These are phyloP conservation scores for Cryptococcus sp. DNA, from an alignment of 1,284 basidiomycete genomes.

Conservation along the genomic window DNA sequence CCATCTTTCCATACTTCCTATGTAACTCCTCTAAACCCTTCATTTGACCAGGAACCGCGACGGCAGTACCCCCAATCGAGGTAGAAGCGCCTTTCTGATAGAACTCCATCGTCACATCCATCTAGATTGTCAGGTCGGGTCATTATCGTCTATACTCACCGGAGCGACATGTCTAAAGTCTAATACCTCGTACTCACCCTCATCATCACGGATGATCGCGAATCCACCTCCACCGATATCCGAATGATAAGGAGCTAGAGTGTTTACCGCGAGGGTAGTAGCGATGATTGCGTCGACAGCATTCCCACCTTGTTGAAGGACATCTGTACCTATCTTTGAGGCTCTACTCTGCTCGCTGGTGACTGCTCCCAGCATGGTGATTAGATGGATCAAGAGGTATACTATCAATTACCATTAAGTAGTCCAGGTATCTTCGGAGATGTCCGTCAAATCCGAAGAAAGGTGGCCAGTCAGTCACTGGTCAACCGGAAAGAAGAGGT, in stretches of 20 bases:
- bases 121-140: neutral
- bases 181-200: constrained; percentile 12
- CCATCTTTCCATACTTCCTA: constrained; percentile 14
- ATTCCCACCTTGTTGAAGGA: constrained; percentile 21
- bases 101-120: constrained; percentile 11
- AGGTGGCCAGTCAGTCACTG: no score
- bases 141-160: constrained; percentile 5
- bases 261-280: constrained; percentile 49
- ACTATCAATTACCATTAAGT: no score
- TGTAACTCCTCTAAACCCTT: constrained; percentile 23
- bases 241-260: constrained; percentile 53
- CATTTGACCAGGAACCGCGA: constrained; percentile 31
- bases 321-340: constrained; percentile 17
- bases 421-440: no score
- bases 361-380: constrained; percentile 12
- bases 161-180: constrained; percentile 29
- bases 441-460: no score
- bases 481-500: no score
- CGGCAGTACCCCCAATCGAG: constrained; percentile 19
- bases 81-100: constrained; percentile 9
- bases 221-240: constrained; percentile 36
- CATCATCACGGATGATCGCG: constrained; percentile 14
- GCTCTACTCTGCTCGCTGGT: constrained; percentile 21
- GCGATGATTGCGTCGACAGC: constrained; percentile 38
- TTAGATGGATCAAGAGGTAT: neutral